These are phyloP conservation scores for Malus fusca DNA, from an alignment of 306 rosid species.

Conservation along the genomic window DNA sequence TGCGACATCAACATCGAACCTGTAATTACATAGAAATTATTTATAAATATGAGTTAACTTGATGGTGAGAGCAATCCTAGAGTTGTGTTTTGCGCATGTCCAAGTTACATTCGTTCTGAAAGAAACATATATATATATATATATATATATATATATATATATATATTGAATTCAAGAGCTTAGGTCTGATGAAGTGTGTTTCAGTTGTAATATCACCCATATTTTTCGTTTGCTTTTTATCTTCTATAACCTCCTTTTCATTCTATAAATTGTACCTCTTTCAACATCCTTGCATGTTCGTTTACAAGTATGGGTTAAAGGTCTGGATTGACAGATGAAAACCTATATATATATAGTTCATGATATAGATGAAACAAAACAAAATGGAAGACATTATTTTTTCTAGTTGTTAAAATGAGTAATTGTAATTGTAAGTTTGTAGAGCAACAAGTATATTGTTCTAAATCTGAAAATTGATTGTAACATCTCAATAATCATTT, in stretches of 20 bases:
- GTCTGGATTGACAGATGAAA: no score
- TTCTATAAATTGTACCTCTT: background rate
- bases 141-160: no score
- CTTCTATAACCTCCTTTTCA: background rate
- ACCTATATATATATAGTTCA: no score
- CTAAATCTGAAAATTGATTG: background rate
- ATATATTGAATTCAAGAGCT: no score
- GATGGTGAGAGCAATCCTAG: no score
- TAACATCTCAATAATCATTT: background rate
- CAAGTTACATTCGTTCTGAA: no score
- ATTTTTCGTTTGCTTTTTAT: background rate
- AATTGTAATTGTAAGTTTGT: background rate
- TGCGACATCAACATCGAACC: background rate
- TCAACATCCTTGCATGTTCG: background rate
- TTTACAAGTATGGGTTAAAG: background rate
- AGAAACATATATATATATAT: no score
- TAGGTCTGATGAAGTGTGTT: background rate
- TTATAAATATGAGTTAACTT: background rate
- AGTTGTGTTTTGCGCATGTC: no score
- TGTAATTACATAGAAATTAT: background rate
- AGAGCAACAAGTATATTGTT: background rate
- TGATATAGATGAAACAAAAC: background rate
- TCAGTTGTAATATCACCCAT: background rate
- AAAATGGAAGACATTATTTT: background rate
- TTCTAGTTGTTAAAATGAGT: background rate